phyloP scores from a whole-genome alignment of 177 flowering plant genomes.

The Vitis hybrid region DNA sequence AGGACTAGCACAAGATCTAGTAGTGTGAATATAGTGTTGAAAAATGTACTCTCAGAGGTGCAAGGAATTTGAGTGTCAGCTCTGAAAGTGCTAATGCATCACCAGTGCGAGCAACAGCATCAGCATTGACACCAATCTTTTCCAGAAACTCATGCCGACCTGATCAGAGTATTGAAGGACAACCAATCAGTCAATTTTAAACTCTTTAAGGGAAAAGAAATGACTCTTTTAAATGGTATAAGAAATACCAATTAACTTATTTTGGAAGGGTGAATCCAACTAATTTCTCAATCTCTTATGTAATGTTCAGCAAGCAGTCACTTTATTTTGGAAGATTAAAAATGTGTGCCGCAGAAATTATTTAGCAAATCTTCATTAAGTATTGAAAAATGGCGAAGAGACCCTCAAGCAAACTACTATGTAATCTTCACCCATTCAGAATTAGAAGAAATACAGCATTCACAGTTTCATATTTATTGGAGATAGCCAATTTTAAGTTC shows the following conservation, averaged over 20 bases:
- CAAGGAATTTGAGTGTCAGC: slow-evolving; percentile 75
- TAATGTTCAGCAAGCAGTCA: no score
- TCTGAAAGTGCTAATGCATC: slow-evolving; percentile 83
- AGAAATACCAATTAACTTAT: not conserved
- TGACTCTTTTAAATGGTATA: not conserved
- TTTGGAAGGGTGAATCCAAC: no score
- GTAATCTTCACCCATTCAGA: no score
- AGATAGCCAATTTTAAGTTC: not conserved
- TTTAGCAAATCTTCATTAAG: no score
- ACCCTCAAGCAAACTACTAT: no score
- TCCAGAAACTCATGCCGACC: slow-evolving; percentile 87
- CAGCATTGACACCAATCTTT: slow-evolving; percentile 66
- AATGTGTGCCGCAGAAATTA: no score
- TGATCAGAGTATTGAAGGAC: slow-evolving; percentile 26
- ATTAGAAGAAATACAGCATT: no score
- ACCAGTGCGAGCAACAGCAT: slow-evolving; percentile 80
- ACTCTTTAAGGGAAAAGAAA: not conserved
- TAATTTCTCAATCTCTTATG: no score
- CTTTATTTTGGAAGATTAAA: no score
- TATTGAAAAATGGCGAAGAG: no score
- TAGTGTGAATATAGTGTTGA: slow-evolving; percentile 5
- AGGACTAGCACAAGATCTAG: not conserved
- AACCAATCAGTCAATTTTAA: not conserved
- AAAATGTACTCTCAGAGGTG: slow-evolving; percentile 70
- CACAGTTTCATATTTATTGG: not conserved